Conservation (phyloP, 805 yeast species). For the Suhomyces xylopsoci region DNA sequence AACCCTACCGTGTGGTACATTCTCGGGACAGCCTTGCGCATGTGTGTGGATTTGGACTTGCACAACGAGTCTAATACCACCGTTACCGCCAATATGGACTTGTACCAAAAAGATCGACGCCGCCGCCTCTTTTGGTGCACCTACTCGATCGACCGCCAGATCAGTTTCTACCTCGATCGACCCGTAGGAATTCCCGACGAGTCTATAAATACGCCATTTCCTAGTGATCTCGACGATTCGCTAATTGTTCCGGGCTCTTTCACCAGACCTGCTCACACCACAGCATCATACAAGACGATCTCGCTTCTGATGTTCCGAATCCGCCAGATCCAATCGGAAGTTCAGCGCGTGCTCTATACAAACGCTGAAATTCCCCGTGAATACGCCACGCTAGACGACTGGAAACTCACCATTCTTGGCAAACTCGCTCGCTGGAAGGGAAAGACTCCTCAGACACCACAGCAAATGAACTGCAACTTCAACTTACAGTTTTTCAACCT, state of each 20-base stretch:
- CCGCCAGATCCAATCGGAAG: constrained; percentile 73
- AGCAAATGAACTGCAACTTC: constrained; percentile 71
- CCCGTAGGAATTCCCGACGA: constrained; percentile 90
- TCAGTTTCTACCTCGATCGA: constrained; percentile 80
- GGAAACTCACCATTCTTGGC: constrained; percentile 56
- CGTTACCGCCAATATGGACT: constrained; percentile 36
- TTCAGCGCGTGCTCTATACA: constrained; percentile 70
- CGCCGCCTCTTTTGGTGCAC: constrained; percentile 76
- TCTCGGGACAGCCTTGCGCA: constrained; percentile 72
- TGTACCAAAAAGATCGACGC: constrained; percentile 63
- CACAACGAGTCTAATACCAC: constrained; percentile 56
- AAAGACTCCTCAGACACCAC: constrained; percentile 51
- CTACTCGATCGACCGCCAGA: constrained; percentile 80
- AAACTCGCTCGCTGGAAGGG: constrained; percentile 63
- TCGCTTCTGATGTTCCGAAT: constrained; percentile 66
- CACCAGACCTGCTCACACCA: not conserved
- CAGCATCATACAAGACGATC: constrained; percentile 66
- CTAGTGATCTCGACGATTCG: constrained; percentile 73
- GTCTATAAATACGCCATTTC: constrained; percentile 66
- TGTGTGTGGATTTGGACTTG: constrained; percentile 80
- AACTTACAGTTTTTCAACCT: constrained; percentile 65
- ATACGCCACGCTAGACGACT: constrained; percentile 50
- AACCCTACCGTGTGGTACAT: constrained; percentile 93
- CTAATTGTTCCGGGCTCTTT: constrained; percentile 37
- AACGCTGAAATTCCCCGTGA: constrained; percentile 67